These are phyloP conservation scores for Gastrolobium villosum DNA, from an alignment of 306 rosid species.

Conservation along the genomic window DNA sequence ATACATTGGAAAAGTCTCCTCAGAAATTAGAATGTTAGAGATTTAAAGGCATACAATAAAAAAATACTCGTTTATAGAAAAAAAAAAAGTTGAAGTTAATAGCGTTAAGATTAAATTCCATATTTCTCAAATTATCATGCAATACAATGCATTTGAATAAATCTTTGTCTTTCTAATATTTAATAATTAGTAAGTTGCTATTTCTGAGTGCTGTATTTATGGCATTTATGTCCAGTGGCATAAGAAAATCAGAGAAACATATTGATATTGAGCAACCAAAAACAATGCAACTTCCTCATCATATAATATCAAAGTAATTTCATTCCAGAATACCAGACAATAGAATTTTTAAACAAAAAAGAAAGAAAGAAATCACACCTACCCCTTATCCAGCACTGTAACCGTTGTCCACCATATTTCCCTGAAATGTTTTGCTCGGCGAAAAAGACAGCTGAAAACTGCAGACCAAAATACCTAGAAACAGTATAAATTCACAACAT, in stretches of 20 bases:
- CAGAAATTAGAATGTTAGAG: not conserved
- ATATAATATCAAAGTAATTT: not conserved
- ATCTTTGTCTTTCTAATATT: not conserved
- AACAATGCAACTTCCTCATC: not conserved
- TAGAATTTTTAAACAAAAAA: not conserved
- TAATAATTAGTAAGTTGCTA: not conserved
- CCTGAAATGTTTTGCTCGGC: slow-evolving; percentile 7
- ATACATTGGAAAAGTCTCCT: not conserved
- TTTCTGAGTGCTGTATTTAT: not conserved
- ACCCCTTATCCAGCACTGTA: too few species aligned
- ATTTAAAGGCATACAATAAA: not conserved
- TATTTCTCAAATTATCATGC: not conserved
- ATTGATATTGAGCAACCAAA: not conserved
- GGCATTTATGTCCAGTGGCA: not conserved
- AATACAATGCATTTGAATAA: not conserved
- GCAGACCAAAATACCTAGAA: not conserved
- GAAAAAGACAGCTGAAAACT: not conserved
- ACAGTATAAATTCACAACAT: not conserved
- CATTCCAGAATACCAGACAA: not conserved
- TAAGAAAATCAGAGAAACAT: not conserved
- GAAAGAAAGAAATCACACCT: not conserved
- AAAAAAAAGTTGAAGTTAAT: too few species aligned
- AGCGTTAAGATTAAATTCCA: not conserved
- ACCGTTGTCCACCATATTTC: not conserved
- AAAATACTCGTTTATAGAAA: not conserved